Evolutionary conservation across 2,329 filamentous ascomycete genomes (phyloP), one percentile per base, ranked within the genome.

Genomic region (Ophiosphaerella herpotricha): DNA sequence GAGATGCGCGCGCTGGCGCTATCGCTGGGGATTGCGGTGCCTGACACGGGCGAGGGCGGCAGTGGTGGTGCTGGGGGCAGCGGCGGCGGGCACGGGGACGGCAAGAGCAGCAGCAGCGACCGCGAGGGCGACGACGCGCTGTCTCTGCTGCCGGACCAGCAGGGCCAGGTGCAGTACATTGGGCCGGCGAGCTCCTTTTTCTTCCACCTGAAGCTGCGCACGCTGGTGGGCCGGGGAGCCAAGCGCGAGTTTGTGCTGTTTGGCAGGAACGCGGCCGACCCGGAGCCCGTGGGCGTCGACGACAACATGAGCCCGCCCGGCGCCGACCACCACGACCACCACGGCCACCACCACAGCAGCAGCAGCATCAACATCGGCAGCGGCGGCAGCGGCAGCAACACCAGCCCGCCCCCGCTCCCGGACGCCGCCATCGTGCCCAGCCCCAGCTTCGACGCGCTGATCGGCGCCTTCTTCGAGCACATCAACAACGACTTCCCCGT

Each of bases 91-190:
- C 42, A 39, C 5, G 56, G 46, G 26, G 66, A 68, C 14, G 51
- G 54, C 12, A 45, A 50, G 36, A 52, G 57, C 36, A 46, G 45
- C 37, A 63, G 54, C 35, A 63, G 54, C 44, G 63, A 60, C 13
- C 54, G 48, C 7, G 68, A 70, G n/a, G 60, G 57, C 14, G 73
- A 75, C 16, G 71, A 75, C 43, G 57, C 65, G 31, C 50, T 73
- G 43, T 66, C 69, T 29, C 55, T 71, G 18, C 62, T 77, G 14
- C 75, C 70, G 5, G 75, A 78, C 55, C 74, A 75, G 57, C 75
- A 77, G 47, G 75, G 75, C 6, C 75, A 77, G 59, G 72, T 69
- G 33, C 75, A 78, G 57, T 78, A 75, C 57, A 77, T 77, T 52
- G 75, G 75, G 1, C 74, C 72, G 1, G 67, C 69, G 35, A 76